Evolutionary conservation across 352 stramenopile genomes (phyloP).

Genomic region (Phytophthora quininea): DNA sequence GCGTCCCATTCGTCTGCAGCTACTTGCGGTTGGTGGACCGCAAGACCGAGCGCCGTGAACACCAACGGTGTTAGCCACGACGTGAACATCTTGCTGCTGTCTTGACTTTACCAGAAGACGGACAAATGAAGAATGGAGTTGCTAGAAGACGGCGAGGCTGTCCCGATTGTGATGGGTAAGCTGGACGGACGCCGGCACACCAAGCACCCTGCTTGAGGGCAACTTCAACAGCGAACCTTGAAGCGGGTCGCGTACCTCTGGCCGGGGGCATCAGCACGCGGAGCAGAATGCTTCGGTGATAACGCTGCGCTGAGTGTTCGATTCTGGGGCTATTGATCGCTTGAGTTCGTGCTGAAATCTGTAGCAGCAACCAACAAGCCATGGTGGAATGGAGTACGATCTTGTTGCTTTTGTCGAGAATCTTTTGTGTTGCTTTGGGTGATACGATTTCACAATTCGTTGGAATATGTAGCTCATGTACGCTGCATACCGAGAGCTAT

Average conservation of each 20-base stretch:
- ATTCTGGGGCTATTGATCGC: too few species aligned
- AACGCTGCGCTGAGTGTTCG: background rate
- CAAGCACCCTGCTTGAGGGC: background rate
- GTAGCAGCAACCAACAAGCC: too few species aligned
- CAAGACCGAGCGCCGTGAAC: slow-evolving; percentile 6
- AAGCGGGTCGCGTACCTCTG: background rate
- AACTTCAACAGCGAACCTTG: background rate
- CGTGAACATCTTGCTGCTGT: slow-evolving; percentile 6
- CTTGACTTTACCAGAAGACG: background rate
- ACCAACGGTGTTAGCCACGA: slow-evolving; percentile 9
- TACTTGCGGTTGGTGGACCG: background rate
- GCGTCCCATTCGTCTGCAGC: slow-evolving; percentile 11
- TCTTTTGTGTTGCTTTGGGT: too few species aligned
- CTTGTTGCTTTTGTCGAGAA: too few species aligned
- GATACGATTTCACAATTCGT: too few species aligned
- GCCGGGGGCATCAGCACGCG: too few species aligned
- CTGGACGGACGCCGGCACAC: background rate
- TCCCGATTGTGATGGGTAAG: background rate
- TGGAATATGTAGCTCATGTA: too few species aligned
- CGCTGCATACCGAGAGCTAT: too few species aligned
- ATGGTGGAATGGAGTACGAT: too few species aligned
- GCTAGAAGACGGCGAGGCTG: background rate
- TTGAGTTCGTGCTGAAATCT: too few species aligned
- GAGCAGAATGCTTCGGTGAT: background rate
- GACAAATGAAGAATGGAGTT: slow-evolving; percentile 10